These are phyloP conservation scores for Collybia mongolica DNA, from an alignment of 768 basidiomycete species.

Conservation along the genomic window DNA sequence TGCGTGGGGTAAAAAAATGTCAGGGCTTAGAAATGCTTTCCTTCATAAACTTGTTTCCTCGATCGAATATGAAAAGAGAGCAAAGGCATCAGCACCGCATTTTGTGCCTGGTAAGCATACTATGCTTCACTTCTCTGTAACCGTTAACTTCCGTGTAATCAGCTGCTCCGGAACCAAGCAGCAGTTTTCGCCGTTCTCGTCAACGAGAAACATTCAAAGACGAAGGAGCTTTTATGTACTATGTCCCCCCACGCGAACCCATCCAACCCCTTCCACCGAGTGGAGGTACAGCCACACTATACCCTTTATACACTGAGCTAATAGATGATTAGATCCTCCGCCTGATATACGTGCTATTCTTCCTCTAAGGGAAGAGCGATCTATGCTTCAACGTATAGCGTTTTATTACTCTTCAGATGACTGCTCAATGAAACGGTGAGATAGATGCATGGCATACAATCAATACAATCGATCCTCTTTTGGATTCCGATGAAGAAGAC, in stretches of 20 bases:
- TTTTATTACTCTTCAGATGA: slow-evolving; percentile 6
- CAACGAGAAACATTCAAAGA: slow-evolving; percentile 39
- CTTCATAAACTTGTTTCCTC: slow-evolving; percentile 65
- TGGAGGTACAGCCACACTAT: slow-evolving; percentile 12
- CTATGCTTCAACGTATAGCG: slow-evolving; percentile 47
- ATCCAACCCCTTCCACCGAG: slow-evolving; percentile 21
- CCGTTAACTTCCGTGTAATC: background rate
- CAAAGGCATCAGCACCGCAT: slow-evolving; percentile 37
- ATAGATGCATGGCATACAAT: slow-evolving; percentile 76
- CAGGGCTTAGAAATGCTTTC: slow-evolving; percentile 66
- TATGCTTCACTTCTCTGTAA: background rate
- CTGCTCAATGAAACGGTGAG: slow-evolving; percentile 5
- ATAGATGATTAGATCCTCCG: slow-evolving; percentile 1
- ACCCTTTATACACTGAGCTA: background rate
- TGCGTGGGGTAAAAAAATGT: slow-evolving; percentile 77
- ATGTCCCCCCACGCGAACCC: slow-evolving; percentile 41
- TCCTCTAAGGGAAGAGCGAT: slow-evolving; percentile 22
- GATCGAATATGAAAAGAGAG: slow-evolving; percentile 49
- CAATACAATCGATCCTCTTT: slow-evolving; percentile 60
- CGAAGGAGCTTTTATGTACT: slow-evolving; percentile 46
- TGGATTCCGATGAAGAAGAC: slow-evolving; percentile 67
- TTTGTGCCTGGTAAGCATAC: slow-evolving; percentile 41
- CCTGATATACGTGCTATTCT: slow-evolving; percentile 10
- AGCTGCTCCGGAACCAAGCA: slow-evolving; percentile 25
- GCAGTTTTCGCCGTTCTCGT: slow-evolving; percentile 30